phyloP scores from a whole-genome alignment of 176 grass and related monocot genomes.

The Oropetium thomaeum region DNA sequence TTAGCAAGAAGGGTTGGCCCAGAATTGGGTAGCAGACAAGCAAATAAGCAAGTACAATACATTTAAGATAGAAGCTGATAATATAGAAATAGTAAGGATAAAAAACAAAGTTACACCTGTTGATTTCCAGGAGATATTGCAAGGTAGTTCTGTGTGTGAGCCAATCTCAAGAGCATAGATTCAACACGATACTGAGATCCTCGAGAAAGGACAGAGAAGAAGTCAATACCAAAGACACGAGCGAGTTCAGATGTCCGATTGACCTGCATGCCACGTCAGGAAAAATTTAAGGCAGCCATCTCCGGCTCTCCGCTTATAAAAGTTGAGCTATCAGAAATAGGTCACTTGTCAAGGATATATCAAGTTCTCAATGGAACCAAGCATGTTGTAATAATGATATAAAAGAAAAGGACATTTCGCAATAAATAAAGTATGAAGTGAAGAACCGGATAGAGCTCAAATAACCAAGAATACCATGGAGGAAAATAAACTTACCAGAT shows the following conservation, averaged over 20 bases:
- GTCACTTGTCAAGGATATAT: constrained; percentile 7
- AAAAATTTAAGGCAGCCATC: constrained; percentile 16
- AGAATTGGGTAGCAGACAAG: constrained; percentile 13
- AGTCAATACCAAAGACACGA: constrained; percentile 96
- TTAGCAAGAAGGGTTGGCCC: neutral
- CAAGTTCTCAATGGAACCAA: constrained; percentile 30
- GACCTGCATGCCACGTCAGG: constrained; percentile 55
- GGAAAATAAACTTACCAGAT: constrained; percentile 62
- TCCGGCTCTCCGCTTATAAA: constrained; percentile 6
- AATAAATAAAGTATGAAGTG: constrained; percentile 31
- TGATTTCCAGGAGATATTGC: constrained; percentile 92
- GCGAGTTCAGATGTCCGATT: constrained; percentile 97
- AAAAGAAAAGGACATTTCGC: constrained; percentile 10
- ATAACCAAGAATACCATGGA: constrained; percentile 24
- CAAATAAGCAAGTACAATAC: neutral
- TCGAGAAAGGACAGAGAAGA: constrained; percentile 97
- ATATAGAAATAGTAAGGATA: neutral
- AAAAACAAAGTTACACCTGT: constrained; percentile 49
- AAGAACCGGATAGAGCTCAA: constrained; percentile 14
- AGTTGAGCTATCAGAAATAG: neutral
- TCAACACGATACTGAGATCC: constrained; percentile 96
- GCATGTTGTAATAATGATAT: neutral
- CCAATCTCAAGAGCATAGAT: constrained; percentile 95
- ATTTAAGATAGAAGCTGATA: constrained; percentile 16
- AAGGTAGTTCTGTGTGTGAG: constrained; percentile 96